phyloP scores from a whole-genome alignment of 2,329 filamentous ascomycete genomes.

The Ilyonectria mors-panacis region DNA sequence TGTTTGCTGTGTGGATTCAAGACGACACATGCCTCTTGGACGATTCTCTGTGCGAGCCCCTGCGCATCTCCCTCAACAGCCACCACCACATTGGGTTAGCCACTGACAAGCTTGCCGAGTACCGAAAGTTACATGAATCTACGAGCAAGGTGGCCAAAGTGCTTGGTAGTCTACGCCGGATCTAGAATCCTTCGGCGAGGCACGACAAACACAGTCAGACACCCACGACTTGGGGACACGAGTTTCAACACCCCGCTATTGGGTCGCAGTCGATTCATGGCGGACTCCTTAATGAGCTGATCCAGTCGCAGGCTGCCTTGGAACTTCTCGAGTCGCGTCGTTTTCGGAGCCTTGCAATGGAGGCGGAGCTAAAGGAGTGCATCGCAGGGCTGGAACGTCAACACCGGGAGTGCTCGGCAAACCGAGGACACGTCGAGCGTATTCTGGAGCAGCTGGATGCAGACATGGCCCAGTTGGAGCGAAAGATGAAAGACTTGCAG shows the following conservation, averaged over 20 bases:
- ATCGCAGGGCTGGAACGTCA: not conserved
- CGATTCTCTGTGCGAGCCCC: not conserved
- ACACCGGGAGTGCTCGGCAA: not conserved
- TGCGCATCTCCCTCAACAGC: not conserved
- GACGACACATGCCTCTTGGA: not conserved
- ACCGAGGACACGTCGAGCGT: conserved; percentile 1
- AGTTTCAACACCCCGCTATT: not conserved
- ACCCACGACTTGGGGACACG: not conserved
- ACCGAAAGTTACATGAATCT: not conserved
- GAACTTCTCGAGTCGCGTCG: not conserved
- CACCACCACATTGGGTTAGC: not conserved
- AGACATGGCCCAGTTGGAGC: not conserved
- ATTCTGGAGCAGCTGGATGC: not conserved
- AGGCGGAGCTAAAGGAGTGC: not conserved
- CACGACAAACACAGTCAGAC: not conserved
- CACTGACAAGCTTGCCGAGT: not conserved
- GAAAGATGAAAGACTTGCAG: not conserved
- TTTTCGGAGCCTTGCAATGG: not conserved
- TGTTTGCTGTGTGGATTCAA: not conserved
- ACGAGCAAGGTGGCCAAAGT: not conserved
- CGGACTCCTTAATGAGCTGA: not conserved
- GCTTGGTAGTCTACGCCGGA: not conserved
- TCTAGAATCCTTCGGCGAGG: not conserved
- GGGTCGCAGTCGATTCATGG: not conserved
- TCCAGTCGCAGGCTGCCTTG: not conserved